Base-by-base conservation (phyloP, 2,329 filamentous ascomycete species). In the Stachybotrys elegans region DNA sequence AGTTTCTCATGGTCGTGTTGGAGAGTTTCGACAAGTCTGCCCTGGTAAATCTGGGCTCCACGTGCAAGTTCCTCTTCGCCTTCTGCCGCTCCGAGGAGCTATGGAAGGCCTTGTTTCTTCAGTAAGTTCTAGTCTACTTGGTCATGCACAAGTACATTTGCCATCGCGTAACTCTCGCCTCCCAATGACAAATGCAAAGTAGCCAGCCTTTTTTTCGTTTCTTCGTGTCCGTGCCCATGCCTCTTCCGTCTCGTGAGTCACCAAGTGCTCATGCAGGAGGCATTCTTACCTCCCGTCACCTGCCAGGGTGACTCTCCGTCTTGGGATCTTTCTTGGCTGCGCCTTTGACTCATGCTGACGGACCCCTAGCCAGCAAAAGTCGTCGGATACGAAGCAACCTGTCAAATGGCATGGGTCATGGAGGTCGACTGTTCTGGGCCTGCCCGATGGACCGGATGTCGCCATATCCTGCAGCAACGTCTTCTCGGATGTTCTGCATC, bases 401-500 rank as follows among this genome's bases (percentile, higher is more conserved):
- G 56, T 64, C 19, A 44, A 68, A 46, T 96, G 91, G 92, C 79
- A 73, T 56, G 88, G 88, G 36, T 86, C 86, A 43, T 97, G 92
- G 92, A 83, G 88, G 53, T 81, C 83, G 22, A 94, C 90, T 1
- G 79, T 84, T 54, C 74, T 95, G 31, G 74, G 75, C 27, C 70
- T 88, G 13, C 61, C 72, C 2, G 49, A 57, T 17, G 62, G 66
- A 13, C 68, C 73, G 45, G 71, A 78, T 39, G 73, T 80, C 29
- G 71, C 66, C 12, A 70, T 95, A 27, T 76, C 86, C 53, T 95
- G 91, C 66, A 76, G 76, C 42, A 80, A 83, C 55, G 81, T 97
- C 42, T 97, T 88, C 64, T 96, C 92, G 13, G 92, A 98, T 65
- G 83, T 87, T 7, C 75, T 97, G 20, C 88, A 96, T 64, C 81